Evolutionary conservation across 2,329 filamentous ascomycete genomes (phyloP).

Genomic region (Colletotrichum eremochloae): DNA sequence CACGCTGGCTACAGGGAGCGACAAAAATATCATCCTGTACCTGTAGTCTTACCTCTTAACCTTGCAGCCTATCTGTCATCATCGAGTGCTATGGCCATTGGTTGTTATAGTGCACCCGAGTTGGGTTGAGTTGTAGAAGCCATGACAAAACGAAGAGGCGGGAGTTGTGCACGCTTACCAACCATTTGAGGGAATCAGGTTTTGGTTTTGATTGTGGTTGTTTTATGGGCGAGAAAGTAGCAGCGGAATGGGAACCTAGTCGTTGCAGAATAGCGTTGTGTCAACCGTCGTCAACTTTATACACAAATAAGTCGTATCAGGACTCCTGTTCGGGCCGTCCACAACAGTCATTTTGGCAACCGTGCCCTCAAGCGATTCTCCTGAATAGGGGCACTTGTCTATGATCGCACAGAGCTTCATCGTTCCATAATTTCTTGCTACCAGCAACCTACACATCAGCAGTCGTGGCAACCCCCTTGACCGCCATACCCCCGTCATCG

Average conservation of each 20-base stretch:
- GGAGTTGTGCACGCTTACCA: background rate
- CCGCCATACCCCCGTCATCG: constrained; percentile 71
- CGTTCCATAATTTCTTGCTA: background rate
- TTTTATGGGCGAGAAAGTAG: background rate
- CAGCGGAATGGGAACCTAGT: background rate
- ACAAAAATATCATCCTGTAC: background rate
- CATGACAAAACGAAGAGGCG: background rate
- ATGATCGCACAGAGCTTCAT: background rate
- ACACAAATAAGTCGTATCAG: background rate
- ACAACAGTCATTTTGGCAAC: background rate
- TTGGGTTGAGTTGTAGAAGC: background rate
- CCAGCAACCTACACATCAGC: background rate
- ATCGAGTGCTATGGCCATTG: background rate
- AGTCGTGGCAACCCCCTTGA: constrained; percentile 64
- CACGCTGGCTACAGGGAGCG: background rate
- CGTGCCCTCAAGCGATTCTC: background rate
- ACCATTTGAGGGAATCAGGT: background rate
- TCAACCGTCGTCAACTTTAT: background rate
- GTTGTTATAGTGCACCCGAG: background rate
- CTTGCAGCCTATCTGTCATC: background rate
- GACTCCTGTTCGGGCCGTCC: background rate
- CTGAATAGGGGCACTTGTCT: background rate
- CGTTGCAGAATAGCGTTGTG: background rate
- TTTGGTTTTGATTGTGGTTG: too few relatives aligned
- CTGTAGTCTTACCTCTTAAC: background rate